Evolutionary conservation across 176 grass and related monocot species (phyloP).

Genomic region (Miscanthus lutarioriparius): DNA sequence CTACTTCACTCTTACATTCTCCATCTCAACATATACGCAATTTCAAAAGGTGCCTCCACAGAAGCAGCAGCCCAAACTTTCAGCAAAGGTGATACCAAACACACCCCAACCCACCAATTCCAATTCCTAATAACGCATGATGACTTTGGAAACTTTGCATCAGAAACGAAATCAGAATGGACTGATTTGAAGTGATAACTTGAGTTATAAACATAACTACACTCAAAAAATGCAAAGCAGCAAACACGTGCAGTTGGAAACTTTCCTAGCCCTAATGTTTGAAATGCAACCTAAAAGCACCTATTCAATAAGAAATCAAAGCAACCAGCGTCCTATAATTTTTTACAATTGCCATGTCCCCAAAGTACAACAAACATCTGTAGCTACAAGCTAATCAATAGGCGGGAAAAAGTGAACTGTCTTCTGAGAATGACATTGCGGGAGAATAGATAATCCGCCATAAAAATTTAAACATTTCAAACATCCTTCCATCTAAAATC

Average conservation of each 20-base stretch:
- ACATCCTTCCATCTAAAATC: conserved; percentile 23
- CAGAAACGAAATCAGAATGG: background rate
- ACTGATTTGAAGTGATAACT: conserved; percentile 16
- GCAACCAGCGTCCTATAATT: background rate
- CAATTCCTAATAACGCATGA: background rate
- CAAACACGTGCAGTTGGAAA: background rate
- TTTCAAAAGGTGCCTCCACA: background rate
- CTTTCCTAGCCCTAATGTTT: background rate
- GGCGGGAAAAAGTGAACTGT: background rate
- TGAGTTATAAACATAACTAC: background rate
- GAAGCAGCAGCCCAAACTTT: background rate
- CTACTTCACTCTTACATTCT: background rate
- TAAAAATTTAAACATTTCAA: conserved; percentile 22
- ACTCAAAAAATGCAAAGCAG: background rate
- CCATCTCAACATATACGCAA: background rate
- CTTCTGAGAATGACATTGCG: background rate
- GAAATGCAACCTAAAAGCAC: background rate
- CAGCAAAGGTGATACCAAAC: background rate
- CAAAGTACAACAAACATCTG: background rate
- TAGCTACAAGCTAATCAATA: background rate
- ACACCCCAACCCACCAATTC: background rate
- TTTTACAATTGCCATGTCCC: background rate
- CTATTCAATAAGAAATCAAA: background rate
- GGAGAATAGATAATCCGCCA: background rate
- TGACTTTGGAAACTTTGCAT: conserved; percentile 3